Percentiles rank a stretch among this genome's conserved stretches.
These are phyloP conservation scores for Spathaspora sp. DNA, from an alignment of 805 yeast species.

Conservation along the genomic window DNA sequence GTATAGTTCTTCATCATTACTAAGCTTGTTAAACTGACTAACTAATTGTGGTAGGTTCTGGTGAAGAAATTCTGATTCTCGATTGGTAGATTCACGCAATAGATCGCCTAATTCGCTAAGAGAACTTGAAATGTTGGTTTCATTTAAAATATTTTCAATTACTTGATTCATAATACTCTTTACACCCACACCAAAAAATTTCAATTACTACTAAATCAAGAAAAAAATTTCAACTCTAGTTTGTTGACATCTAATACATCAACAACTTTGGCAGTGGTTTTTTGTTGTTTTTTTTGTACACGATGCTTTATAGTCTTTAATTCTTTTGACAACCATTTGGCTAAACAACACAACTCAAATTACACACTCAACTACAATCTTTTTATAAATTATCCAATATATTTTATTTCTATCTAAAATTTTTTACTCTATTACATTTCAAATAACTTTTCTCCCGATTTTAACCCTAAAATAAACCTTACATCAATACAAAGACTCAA, in stretches of 20 bases:
- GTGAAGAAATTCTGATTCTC: constrained; percentile 9
- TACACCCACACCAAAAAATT: too few relatives aligned
- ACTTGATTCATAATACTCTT: constrained; percentile 1
- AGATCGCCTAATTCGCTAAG: constrained; percentile 14
- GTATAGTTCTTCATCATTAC: constrained; percentile 3
- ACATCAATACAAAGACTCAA: constrained; percentile 83
- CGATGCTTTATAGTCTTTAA: too few relatives aligned
- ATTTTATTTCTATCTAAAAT: not conserved
- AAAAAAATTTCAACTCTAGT: too few relatives aligned
- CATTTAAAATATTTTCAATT: not conserved
- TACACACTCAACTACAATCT: not conserved
- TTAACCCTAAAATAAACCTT: constrained; percentile 68
- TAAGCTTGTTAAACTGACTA: not conserved
- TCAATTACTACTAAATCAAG: too few relatives aligned
- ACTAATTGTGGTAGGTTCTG: constrained; percentile 1
- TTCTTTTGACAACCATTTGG: not conserved
- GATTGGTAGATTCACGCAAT: constrained; percentile 17
- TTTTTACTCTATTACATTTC: constrained; percentile 21
- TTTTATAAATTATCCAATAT: not conserved
- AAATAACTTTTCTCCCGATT: constrained; percentile 66
- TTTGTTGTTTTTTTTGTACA: too few relatives aligned
- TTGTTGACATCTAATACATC: too few relatives aligned
- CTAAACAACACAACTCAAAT: not conserved
- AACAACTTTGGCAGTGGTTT: too few relatives aligned
- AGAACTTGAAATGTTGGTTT: not conserved